These are phyloP conservation scores for Gossypium australe DNA, from an alignment of 345 rosid genomes.

Conservation along the genomic window DNA sequence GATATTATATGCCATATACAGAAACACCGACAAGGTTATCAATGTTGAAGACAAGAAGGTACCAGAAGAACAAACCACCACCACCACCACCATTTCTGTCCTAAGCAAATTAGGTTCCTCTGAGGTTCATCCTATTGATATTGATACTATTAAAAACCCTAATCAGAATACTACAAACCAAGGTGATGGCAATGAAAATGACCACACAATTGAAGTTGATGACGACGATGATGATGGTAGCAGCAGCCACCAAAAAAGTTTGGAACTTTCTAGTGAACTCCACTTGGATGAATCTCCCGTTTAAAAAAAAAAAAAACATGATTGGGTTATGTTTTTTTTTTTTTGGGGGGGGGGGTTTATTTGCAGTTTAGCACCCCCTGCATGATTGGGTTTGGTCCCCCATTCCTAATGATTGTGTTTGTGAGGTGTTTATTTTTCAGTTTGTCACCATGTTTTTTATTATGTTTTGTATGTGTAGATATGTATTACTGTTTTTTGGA, in stretches of 20 bases:
- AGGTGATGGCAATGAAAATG: neutral
- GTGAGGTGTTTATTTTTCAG: neutral
- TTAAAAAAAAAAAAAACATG: slow-evolving; percentile 9
- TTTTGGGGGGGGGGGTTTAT: neutral
- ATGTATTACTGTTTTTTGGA: neutral
- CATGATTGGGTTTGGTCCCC: neutral
- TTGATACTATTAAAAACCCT: neutral
- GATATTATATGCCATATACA: slow-evolving; percentile 53
- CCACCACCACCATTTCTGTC: slow-evolving; percentile 11
- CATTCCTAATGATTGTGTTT: neutral
- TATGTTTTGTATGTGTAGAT: neutral
- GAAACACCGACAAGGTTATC: slow-evolving; percentile 23
- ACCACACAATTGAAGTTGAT: neutral
- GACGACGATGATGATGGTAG: neutral
- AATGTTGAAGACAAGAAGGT: slow-evolving; percentile 20
- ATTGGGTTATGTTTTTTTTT: no score
- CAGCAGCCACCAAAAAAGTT: slow-evolving; percentile 11
- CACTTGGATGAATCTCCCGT: slow-evolving; percentile 24
- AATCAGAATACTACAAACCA: neutral
- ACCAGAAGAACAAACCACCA: slow-evolving; percentile 24
- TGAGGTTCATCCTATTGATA: slow-evolving; percentile 29
- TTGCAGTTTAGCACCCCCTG: neutral
- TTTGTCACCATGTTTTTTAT: neutral
- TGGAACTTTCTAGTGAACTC: slow-evolving; percentile 16
- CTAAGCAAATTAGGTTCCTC: slow-evolving; percentile 16